Percentiles rank a stretch among this genome's conserved stretches.
phyloP scores from a whole-genome alignment of 441 rosid species.

The Bruguiera hainesii region DNA sequence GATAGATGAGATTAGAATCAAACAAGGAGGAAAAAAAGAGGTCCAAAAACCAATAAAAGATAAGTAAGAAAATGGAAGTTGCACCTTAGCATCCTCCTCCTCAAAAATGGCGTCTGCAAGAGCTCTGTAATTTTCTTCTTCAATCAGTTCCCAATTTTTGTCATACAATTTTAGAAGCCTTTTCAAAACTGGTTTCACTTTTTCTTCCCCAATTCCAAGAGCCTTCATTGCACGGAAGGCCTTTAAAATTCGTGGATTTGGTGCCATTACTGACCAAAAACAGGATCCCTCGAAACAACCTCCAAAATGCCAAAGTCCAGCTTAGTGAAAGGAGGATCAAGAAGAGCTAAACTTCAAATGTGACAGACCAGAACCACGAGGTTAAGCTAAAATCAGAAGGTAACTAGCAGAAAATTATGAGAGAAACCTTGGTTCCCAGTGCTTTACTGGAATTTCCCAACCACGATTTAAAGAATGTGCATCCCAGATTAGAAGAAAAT shows the following conservation, averaged over 20 bases:
- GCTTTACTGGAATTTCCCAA: too few species aligned
- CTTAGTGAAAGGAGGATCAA: neutral
- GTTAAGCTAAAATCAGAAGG: too few species aligned
- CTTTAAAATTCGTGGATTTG: slow-evolving; percentile 39
- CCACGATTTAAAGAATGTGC: too few species aligned
- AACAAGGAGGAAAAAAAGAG: slow-evolving; percentile 10
- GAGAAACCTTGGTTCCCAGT: too few species aligned
- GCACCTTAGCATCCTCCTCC: slow-evolving; percentile 66
- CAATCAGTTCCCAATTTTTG: slow-evolving; percentile 76
- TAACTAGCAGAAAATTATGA: too few species aligned
- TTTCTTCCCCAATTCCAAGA: slow-evolving; percentile 49
- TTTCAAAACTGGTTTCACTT: slow-evolving; percentile 68
- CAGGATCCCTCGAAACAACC: slow-evolving; percentile 5
- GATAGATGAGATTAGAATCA: slow-evolving; percentile 20
- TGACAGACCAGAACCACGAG: neutral
- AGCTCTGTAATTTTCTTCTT: slow-evolving; percentile 74
- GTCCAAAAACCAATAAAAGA: slow-evolving; percentile 4
- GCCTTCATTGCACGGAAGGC: slow-evolving; percentile 72
- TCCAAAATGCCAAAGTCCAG: slow-evolving; percentile 12
- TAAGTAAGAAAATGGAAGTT: slow-evolving; percentile 6
- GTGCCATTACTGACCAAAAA: slow-evolving; percentile 43
- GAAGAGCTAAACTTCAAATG: neutral
- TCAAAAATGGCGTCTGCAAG: slow-evolving; percentile 91
- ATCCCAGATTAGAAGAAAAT: too few species aligned
- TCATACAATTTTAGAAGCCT: slow-evolving; percentile 60